phyloP scores from a whole-genome alignment of 352 stramenopile genomes.

The Pythium vanterpoolii region DNA sequence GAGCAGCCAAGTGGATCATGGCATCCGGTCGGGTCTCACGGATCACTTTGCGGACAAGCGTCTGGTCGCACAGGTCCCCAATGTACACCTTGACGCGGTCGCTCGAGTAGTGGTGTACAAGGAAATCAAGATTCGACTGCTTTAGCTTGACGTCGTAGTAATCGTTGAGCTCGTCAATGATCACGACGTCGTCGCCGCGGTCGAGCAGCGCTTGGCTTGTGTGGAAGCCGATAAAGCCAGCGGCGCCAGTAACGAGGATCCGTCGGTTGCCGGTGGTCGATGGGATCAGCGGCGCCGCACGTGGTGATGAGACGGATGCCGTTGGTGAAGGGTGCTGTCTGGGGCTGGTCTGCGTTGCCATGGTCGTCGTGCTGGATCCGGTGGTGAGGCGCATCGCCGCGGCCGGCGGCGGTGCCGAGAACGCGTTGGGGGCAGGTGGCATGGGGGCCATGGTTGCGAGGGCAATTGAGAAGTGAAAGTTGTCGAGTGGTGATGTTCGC shows the following conservation, averaged over 20 bases:
- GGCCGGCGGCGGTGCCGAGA: background rate
- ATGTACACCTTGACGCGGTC: constrained; percentile 76
- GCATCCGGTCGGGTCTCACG: constrained; percentile 75
- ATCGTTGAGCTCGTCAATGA: constrained; percentile 98
- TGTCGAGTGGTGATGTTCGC: background rate
- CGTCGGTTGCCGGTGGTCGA: constrained; percentile 7
- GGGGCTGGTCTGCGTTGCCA: constrained; percentile 4
- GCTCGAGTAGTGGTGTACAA: constrained; percentile 49
- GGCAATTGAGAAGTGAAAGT: background rate
- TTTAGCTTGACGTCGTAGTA: constrained; percentile 99
- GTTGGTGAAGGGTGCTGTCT: background rate
- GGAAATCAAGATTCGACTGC: constrained; percentile 90
- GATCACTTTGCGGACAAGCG: constrained; percentile 89
- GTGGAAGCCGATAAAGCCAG: constrained; percentile 98
- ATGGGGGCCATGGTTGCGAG: constrained; percentile 3
- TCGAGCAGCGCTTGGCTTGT: constrained; percentile 87
- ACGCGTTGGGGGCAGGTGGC: constrained; percentile 10
- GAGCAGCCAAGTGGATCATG: constrained; percentile 95
- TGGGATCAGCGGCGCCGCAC: constrained; percentile 1
- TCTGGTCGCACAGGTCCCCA: constrained; percentile 93
- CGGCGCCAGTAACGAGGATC: constrained; percentile 91
- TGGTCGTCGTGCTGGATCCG: background rate
- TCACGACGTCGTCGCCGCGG: constrained; percentile 90
- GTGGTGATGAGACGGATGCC: background rate
- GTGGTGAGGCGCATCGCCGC: constrained; percentile 3